Percentiles rank a stretch among this genome's conserved stretches.
Evolutionary conservation across 495 filamentous ascomycete species (phyloP).

Genomic region (Xylaria grammica): DNA sequence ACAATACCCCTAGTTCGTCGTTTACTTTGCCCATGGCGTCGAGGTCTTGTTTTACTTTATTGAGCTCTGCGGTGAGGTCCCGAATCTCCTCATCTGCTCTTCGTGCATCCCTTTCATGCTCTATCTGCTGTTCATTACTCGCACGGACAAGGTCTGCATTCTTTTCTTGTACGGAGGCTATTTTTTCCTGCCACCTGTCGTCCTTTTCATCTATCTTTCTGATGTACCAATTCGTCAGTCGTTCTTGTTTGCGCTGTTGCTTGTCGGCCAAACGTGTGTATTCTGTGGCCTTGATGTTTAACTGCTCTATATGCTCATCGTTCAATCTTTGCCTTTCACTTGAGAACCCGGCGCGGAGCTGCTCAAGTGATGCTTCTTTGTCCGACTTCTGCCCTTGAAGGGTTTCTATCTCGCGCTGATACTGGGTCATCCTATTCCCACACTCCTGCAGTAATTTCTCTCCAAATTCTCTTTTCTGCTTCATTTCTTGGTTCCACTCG

Average conservation of each 20-base stretch:
- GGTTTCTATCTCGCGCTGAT: not conserved
- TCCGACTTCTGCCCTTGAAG: not conserved
- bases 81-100: not conserved
- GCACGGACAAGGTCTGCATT: not conserved
- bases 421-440: not conserved
- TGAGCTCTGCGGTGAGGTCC: not conserved
- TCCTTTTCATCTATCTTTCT: not conserved
- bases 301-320: not conserved
- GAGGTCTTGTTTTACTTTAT: not conserved
- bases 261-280: not conserved
- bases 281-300: not conserved
- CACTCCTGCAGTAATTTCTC: not conserved
- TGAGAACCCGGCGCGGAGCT: not conserved
- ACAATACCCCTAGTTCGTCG: not conserved
- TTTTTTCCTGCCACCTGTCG: not conserved
- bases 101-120: not conserved
- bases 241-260: not conserved
- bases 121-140: not conserved
- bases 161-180: not conserved
- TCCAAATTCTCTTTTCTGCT: not conserved
- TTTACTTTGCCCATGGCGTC: not conserved
- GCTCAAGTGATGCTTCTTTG: not conserved
- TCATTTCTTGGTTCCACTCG: slow-evolving; percentile 1
- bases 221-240: not conserved
- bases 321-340: not conserved